Conservation (phyloP, 2,329 filamentous ascomycete genomes). For the Ceratocystis colombiana region DNA sequence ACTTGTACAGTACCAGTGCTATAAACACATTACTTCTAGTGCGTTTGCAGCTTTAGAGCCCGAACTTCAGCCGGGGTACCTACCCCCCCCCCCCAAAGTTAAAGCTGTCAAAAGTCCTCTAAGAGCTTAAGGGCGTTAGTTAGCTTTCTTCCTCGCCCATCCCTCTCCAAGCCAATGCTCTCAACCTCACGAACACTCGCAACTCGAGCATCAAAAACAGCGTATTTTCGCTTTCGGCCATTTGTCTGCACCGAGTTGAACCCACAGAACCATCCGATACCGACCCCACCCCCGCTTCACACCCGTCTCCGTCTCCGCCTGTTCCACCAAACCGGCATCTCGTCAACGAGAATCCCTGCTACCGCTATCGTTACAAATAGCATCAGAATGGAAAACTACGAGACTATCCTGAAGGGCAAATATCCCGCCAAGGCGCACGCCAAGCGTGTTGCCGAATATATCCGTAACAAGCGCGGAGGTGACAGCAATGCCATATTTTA, state of each 20-base stretch:
- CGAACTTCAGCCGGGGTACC: neutral
- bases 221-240: neutral
- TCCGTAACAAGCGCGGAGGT: conserved; percentile 56
- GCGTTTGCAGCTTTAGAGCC: neutral
- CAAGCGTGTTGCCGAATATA: conserved; percentile 67
- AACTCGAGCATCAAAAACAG: too few species aligned
- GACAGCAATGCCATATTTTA: conserved; percentile 64
- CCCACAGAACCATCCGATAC: neutral
- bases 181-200: too few species aligned
- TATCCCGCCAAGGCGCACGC: conserved; percentile 84
- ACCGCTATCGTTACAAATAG: conserved; percentile 8
- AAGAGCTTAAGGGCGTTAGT: too few species aligned
- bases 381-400: conserved; percentile 28
- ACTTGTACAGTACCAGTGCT: neutral
- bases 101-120: too few species aligned
- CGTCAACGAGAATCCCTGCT: conserved; percentile 17
- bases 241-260: neutral
- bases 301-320: neutral
- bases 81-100: too few species aligned
- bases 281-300: neutral
- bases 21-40: too few species aligned
- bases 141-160: too few species aligned
- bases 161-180: too few species aligned
- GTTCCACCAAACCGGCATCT: neutral
- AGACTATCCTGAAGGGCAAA: conserved; percentile 49